Conservation (phyloP, 1,284 basidiomycete species). For the Volvariella surrecta region DNA sequence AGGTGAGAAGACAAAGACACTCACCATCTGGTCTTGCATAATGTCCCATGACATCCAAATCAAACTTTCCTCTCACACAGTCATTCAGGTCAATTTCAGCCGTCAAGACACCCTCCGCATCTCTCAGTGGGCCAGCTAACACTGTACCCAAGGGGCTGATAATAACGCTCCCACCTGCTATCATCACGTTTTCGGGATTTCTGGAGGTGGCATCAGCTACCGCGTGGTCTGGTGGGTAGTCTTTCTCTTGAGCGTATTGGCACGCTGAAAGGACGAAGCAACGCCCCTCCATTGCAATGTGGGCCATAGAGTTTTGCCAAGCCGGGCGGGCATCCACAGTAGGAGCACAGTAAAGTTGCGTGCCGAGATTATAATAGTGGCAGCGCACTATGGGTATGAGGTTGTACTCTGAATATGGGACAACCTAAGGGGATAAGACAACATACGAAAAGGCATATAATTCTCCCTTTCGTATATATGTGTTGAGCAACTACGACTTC, state of each 20-base stretch:
- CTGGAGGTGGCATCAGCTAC: conserved; percentile 30
- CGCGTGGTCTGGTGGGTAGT: conserved; percentile 52
- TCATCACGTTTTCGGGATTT: conserved; percentile 49
- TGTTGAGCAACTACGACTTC: conserved; percentile 3
- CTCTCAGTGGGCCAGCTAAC: conserved; percentile 59
- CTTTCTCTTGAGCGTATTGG: conserved; percentile 53
- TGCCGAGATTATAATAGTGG: conserved; percentile 54
- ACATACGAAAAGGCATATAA: conserved; percentile 62
- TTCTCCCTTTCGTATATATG: conserved; percentile 48
- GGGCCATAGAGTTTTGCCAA: conserved; percentile 62
- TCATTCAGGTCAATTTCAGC: conserved; percentile 59
- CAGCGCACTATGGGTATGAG: conserved; percentile 34
- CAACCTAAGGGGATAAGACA: background rate
- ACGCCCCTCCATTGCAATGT: conserved; percentile 70
- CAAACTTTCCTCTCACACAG: conserved; percentile 59
- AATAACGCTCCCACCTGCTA: conserved; percentile 63
- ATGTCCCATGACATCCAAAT: conserved; percentile 64
- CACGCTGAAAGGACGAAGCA: conserved; percentile 68
- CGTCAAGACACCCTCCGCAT: conserved; percentile 53
- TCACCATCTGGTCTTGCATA: conserved; percentile 58
- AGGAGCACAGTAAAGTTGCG: conserved; percentile 61
- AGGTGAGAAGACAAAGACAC: conserved; percentile 13
- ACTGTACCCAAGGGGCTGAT: conserved; percentile 59
- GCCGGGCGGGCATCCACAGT: conserved; percentile 61
- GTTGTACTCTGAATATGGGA: background rate